These are phyloP conservation scores for Tolypocladium inflatum DNA, from an alignment of 2,329 filamentous ascomycete species.

Conservation along the genomic window DNA sequence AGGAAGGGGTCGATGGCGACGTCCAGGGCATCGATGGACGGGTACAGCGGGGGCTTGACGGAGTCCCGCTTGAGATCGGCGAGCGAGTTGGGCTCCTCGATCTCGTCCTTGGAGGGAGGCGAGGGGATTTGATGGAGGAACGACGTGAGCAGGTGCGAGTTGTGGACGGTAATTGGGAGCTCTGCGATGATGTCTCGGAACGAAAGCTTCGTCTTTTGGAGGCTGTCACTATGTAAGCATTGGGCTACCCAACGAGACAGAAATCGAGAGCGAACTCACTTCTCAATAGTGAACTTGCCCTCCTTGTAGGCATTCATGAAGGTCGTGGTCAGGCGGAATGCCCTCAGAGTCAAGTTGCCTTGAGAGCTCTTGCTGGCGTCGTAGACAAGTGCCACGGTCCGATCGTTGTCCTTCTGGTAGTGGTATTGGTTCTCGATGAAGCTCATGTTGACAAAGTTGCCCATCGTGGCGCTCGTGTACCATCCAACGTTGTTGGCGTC, in stretches of 20 bases:
- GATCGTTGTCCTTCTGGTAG: constrained; percentile 93
- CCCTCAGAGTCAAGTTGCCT: constrained; percentile 79
- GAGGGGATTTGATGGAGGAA: constrained; percentile 87
- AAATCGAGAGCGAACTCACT: constrained; percentile 43
- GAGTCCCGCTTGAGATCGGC: constrained; percentile 63
- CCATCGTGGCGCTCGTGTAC: constrained; percentile 98
- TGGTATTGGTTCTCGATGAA: constrained; percentile 97
- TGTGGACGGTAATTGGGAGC: constrained; percentile 82
- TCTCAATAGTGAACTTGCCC: constrained; percentile 94
- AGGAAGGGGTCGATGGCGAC: constrained; percentile 95
- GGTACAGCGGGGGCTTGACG: constrained; percentile 59
- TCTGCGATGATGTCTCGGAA: constrained; percentile 93
- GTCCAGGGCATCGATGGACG: constrained; percentile 83
- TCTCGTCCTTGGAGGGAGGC: constrained; percentile 49
- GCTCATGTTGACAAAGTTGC: constrained; percentile 91
- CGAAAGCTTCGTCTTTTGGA: constrained; percentile 87
- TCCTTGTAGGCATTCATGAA: constrained; percentile 95
- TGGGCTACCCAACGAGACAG: background rate
- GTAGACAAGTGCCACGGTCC: constrained; percentile 81
- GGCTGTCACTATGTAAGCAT: constrained; percentile 37
- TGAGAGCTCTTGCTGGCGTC: constrained; percentile 93
- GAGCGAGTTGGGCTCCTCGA: constrained; percentile 70
- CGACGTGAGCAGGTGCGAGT: constrained; percentile 92
- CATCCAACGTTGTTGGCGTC: constrained; percentile 97
- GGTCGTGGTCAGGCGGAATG: constrained; percentile 76